These are phyloP conservation scores for Breynia disticha DNA, from an alignment of 441 rosid species.

Conservation along the genomic window DNA sequence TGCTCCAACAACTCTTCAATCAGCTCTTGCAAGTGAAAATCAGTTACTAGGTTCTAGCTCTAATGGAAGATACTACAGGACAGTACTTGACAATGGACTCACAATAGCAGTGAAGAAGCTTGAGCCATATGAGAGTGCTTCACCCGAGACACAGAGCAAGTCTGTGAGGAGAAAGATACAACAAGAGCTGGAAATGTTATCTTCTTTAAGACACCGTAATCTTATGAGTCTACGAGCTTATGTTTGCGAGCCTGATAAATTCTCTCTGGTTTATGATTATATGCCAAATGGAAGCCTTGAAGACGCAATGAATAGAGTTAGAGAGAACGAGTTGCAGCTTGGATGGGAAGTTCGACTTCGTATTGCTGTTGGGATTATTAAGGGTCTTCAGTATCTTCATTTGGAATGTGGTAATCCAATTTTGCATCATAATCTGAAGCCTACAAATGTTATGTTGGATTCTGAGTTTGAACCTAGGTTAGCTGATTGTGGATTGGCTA, in stretches of 20 bases:
- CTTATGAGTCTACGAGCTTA: conserved; percentile 87
- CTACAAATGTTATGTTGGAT: conserved; percentile 86
- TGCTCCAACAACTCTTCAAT: conserved; percentile 56
- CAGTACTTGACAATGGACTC: conserved; percentile 72
- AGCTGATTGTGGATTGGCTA: conserved; percentile 68
- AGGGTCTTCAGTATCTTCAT: conserved; percentile 83
- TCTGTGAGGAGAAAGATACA: conserved; percentile 63
- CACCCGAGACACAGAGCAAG: conserved; percentile 49
- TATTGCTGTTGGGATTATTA: conserved; percentile 76
- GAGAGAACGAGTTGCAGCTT: conserved; percentile 54
- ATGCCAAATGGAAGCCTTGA: conserved; percentile 71
- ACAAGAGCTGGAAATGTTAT: conserved; percentile 72
- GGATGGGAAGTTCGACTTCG: conserved; percentile 79
- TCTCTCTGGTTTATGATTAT: conserved; percentile 80
- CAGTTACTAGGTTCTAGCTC: conserved; percentile 75
- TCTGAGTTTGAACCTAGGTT: conserved; percentile 80
- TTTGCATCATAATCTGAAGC: conserved; percentile 80
- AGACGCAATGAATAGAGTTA: conserved; percentile 68
- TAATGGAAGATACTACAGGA: conserved; percentile 63
- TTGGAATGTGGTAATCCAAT: conserved; percentile 52
- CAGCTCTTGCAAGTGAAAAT: conserved; percentile 57
- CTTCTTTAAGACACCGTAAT: conserved; percentile 68
- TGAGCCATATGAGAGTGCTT: conserved; percentile 53
- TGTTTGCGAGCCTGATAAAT: conserved; percentile 58
- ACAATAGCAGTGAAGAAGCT: conserved; percentile 69